Conservation (phyloP, 768 basidiomycete genomes). For the Phaffia australis region DNA sequence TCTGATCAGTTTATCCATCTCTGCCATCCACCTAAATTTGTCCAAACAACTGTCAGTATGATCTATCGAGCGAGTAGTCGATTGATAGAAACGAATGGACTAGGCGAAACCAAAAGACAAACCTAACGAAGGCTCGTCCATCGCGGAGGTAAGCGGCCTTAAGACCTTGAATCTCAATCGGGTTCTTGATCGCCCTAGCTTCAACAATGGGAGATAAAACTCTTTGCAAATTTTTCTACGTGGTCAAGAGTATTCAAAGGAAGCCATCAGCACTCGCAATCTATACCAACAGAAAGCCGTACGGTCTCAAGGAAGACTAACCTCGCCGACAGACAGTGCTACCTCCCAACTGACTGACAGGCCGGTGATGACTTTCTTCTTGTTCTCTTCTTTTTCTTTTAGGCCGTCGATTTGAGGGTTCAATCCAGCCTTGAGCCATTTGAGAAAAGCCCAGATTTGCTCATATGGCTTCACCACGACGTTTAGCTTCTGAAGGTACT, state of each 20-base stretch:
- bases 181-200: slow-evolving; percentile 81
- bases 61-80: background rate
- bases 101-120: background rate
- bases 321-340: slow-evolving; percentile 31
- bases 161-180: slow-evolving; percentile 70
- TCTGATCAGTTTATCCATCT: slow-evolving; percentile 68
- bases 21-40: slow-evolving; percentile 57
- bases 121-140: slow-evolving; percentile 52
- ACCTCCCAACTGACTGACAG: slow-evolving; percentile 33
- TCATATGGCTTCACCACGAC: slow-evolving; percentile 59
- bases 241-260: background rate
- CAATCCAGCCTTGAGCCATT: slow-evolving; percentile 1
- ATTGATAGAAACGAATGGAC: slow-evolving; percentile 38
- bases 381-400: slow-evolving; percentile 12
- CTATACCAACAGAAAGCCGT: background rate
- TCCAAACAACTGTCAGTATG: background rate
- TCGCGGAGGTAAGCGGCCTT: slow-evolving; percentile 77
- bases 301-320: slow-evolving; percentile 20
- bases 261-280: too few species aligned
- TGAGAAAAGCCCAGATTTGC: slow-evolving; percentile 64
- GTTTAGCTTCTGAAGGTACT: slow-evolving; percentile 42
- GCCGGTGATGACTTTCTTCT: slow-evolving; percentile 30
- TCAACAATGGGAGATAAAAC: slow-evolving; percentile 62
- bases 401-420: background rate
- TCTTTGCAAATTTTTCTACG: slow-evolving; percentile 32